Base-by-base conservation (phyloP, 441 rosid species). In the Hura crepitans region DNA sequence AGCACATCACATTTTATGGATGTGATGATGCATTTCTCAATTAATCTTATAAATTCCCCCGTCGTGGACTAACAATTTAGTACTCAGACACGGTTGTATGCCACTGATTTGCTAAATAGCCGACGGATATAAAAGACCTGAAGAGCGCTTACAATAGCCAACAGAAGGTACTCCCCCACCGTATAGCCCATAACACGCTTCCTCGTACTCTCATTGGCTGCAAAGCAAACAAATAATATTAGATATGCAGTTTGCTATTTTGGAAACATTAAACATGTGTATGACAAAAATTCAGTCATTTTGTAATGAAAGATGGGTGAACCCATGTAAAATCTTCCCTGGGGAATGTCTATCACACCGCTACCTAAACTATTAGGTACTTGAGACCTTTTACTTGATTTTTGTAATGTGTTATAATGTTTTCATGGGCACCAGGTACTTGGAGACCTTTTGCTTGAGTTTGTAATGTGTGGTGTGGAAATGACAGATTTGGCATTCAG, bases 171-270 rank as follows among this genome's bases (percentile, higher is more conserved):
- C 77, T 92, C 99, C 51, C 83, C 89, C 46, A 86, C 79, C 6
- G 97, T 90, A 88, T 92, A 92, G 70, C 85, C 89, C 70, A 95
- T 82, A 59, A 92, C 96, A 0, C 97, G 87, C 83, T 78, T 89
- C 51, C 94, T 74, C 17, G 98, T 92, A 85, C 99, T 95, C 80
- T 95, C 99, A 59, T 89, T 95, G 12, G 97, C 99, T 92, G 95
- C 86, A 78, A 37, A 33, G 62, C 61, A 77, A 74, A 64, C 14
- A 72, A 37, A 58, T 28, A 42, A 39, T 37, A 8, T 62, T 11
- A 3, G 27, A 54, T 18, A 23, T 15, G 47, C 57, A 66, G 56
- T 12, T 55, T 39, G 68, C 9, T 15, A 8, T 42, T 8, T 12
- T n/a, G 15, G 30, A 22, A 50, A 5, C 68, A 65, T 27, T 23